A percentile compares a stretch with the other conserved stretches of the same genome.
These are phyloP conservation scores for Obba rivulosa DNA, from an alignment of 768 basidiomycete species.

Conservation along the genomic window DNA sequence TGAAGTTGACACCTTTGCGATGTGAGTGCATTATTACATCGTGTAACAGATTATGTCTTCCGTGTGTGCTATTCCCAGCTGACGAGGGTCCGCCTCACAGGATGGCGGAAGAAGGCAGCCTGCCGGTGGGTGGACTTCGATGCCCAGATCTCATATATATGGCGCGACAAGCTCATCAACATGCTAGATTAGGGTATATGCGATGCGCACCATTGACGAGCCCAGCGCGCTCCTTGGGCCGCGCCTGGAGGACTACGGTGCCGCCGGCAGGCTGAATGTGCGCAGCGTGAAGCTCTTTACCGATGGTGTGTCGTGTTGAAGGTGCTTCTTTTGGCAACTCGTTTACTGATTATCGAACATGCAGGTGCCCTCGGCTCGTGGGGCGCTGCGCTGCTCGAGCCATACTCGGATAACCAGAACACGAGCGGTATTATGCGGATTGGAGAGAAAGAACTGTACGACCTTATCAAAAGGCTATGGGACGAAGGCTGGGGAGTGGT, in stretches of 20 bases:
- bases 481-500: slow-evolving; percentile 83
- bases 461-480: slow-evolving; percentile 59
- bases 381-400: slow-evolving; percentile 84
- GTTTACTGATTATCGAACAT: slow-evolving; percentile 6
- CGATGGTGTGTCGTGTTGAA: slow-evolving; percentile 48
- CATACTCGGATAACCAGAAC: slow-evolving; percentile 77
- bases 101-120: slow-evolving; percentile 56
- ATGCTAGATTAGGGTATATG: slow-evolving; percentile 29
- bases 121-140: slow-evolving; percentile 50
- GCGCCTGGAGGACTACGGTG: slow-evolving; percentile 56
- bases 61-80: no score
- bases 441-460: slow-evolving; percentile 45
- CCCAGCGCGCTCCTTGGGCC: slow-evolving; percentile 18
- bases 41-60: no score
- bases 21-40: slow-evolving; percentile 34
- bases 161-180: not conserved
- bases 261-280: slow-evolving; percentile 44
- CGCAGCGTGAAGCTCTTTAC: slow-evolving; percentile 70
- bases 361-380: slow-evolving; percentile 85
- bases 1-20: slow-evolving; percentile 58
- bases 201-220: slow-evolving; percentile 39
- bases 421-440: slow-evolving; percentile 66
- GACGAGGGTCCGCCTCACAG: slow-evolving; percentile 30
- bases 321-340: not conserved
- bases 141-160: not conserved